phyloP scores from a whole-genome alignment of 177 flowering plant genomes.

The Vitis hybrid region DNA sequence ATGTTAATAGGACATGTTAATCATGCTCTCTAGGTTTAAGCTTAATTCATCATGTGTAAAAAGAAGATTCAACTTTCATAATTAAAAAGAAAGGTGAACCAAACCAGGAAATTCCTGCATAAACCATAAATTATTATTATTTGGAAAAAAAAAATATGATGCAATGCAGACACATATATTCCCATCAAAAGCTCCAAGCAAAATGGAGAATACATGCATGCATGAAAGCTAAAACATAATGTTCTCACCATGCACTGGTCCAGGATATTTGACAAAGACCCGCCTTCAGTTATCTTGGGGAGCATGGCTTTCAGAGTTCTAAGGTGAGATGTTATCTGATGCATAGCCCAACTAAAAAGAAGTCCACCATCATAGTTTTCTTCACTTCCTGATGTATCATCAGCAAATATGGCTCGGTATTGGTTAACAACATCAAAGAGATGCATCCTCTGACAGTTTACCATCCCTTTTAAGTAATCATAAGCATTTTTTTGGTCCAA shows the following conservation, averaged over 20 bases:
- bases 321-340: conserved; percentile 85
- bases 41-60: not conserved
- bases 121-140: not conserved
- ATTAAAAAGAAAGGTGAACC: too few species aligned
- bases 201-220: not conserved
- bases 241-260: conserved; percentile 94
- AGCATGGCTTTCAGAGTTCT: conserved; percentile 83
- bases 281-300: conserved; percentile 93
- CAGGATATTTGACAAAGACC: conserved; percentile 81
- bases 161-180: not conserved
- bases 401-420: conserved; percentile 94
- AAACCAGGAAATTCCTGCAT: not conserved
- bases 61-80: not conserved
- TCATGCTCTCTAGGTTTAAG: too few species aligned
- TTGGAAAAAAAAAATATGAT: not conserved
- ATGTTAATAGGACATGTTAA: too few species aligned
- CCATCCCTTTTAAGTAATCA: conserved; percentile 92
- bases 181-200: not conserved
- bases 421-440: conserved; percentile 98
- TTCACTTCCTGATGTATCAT: conserved; percentile 97
- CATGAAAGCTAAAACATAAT: not conserved
- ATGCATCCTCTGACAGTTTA: conserved; percentile 83
- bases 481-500: conserved; percentile 92
- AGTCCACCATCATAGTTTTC: conserved; percentile 98
- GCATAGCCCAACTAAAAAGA: conserved; percentile 99